These are phyloP conservation scores for Alternaria arborescens DNA, from an alignment of 2,329 filamentous ascomycete genomes.

Conservation along the genomic window DNA sequence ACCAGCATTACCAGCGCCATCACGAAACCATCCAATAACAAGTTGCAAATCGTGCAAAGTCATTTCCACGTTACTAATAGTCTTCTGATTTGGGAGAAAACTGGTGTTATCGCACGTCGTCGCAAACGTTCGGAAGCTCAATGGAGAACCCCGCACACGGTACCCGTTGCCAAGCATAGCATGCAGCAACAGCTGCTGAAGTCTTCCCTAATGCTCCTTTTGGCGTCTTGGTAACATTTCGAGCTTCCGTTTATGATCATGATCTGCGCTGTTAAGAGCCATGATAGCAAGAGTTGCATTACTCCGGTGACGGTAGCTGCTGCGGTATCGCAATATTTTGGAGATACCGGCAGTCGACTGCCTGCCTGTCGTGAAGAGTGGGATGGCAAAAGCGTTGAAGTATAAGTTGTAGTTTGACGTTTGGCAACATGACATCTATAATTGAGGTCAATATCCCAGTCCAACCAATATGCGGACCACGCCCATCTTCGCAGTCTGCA, in stretches of 20 bases:
- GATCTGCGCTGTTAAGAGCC: conserved; percentile 18
- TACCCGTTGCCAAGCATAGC: conserved; percentile 22
- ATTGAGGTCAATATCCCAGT: background rate
- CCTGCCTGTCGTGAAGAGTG: conserved; percentile 9
- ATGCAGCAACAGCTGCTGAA: conserved; percentile 8
- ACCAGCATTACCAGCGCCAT: background rate
- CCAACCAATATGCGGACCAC: conserved; percentile 22
- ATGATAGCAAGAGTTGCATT: conserved; percentile 3
- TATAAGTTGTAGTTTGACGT: background rate
- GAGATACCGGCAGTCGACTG: conserved; percentile 21
- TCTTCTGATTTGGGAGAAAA: background rate
- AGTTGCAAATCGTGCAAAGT: background rate
- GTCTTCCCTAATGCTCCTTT: conserved; percentile 6
- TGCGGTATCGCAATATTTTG: conserved; percentile 5
- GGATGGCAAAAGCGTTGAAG: conserved; percentile 13
- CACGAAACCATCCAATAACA: background rate
- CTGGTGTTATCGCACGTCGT: background rate
- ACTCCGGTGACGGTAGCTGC: conserved; percentile 20
- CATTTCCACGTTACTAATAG: background rate
- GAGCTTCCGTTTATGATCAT: conserved; percentile 30
- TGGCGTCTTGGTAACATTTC: conserved; percentile 26
- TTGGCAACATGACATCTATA: background rate
- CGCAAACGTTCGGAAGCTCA: background rate
- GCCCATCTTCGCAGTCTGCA: conserved; percentile 13
- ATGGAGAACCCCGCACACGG: conserved; percentile 13